Percentiles rank a stretch among this genome's conserved stretches.
These are phyloP conservation scores for Plasmopara halstedii DNA, from an alignment of 352 stramenopile species.

Conservation along the genomic window DNA sequence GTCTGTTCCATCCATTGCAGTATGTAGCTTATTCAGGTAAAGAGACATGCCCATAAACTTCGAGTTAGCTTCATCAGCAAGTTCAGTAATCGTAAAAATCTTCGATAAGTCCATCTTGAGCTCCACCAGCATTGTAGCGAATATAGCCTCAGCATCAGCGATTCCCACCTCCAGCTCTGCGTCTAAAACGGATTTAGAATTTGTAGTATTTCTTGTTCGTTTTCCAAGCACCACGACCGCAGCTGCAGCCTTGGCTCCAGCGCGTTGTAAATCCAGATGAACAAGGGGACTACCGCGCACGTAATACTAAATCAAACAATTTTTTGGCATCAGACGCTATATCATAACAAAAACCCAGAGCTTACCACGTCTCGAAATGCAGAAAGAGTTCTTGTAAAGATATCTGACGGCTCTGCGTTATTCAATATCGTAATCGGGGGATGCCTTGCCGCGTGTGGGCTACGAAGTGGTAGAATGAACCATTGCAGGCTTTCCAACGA, in stretches of 20 bases:
- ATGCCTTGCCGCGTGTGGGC: conserved; percentile 35
- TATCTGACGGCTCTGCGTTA: conserved; percentile 43
- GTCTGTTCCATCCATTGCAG: neutral
- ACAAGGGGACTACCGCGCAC: conserved; percentile 68
- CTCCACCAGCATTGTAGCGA: conserved; percentile 80
- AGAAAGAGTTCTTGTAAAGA: conserved; percentile 38
- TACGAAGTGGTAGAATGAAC: conserved; percentile 63
- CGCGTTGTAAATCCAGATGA: conserved; percentile 70
- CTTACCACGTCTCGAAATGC: conserved; percentile 66
- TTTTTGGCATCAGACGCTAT: neutral
- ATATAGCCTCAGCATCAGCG: conserved; percentile 75
- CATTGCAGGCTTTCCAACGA: conserved; percentile 67
- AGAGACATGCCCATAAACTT: conserved; percentile 82
- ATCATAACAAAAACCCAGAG: neutral
- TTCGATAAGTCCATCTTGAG: conserved; percentile 82
- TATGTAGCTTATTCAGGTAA: conserved; percentile 34
- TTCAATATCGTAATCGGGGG: conserved; percentile 79
- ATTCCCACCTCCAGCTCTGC: conserved; percentile 62
- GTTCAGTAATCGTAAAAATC: conserved; percentile 82
- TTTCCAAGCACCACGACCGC: conserved; percentile 80
- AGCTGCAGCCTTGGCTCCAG: conserved; percentile 67
- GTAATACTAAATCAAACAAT: conserved; percentile 47
- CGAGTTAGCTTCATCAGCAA: conserved; percentile 78
- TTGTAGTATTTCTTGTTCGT: conserved; percentile 31
- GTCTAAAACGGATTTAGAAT: conserved; percentile 25